These are phyloP conservation scores for Clarireedia homoeocarpa DNA, from an alignment of 2,329 filamentous ascomycete genomes.

Conservation along the genomic window DNA sequence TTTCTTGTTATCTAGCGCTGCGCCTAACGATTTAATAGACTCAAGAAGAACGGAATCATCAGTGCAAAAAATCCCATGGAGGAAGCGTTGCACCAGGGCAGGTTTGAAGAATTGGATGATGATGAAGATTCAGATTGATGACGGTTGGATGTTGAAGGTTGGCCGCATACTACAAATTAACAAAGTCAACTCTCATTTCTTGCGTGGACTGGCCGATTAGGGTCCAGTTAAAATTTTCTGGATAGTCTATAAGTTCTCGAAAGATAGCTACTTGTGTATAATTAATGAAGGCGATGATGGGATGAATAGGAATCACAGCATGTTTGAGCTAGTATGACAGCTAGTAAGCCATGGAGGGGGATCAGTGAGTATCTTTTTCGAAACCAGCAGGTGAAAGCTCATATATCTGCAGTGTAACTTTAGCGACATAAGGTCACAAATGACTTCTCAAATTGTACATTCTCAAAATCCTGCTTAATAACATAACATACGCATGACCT, in stretches of 20 bases:
- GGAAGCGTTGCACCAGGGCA: conserved; percentile 22
- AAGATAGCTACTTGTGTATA: no score
- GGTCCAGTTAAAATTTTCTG: no score
- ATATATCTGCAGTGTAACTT: conserved; percentile 7
- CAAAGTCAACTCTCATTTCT: no score
- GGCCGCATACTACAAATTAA: not conserved
- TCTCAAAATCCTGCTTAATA: not conserved
- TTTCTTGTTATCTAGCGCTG: not conserved
- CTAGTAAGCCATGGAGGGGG: not conserved
- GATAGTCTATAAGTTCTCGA: no score
- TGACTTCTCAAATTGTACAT: not conserved
- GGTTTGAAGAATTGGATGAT: conserved; percentile 27
- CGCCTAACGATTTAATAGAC: conserved; percentile 14
- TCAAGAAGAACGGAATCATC: conserved; percentile 28
- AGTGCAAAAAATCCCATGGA: conserved; percentile 26
- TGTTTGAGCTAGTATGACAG: not conserved
- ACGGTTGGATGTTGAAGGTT: not conserved
- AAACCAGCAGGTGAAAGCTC: not conserved
- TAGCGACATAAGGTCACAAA: not conserved
- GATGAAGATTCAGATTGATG: conserved; percentile 23
- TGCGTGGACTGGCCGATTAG: no score
- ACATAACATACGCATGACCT: not conserved
- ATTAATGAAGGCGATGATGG: no score
- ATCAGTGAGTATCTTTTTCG: not conserved
- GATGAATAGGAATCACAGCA: no score